Conservation (phyloP, 306 rosid genomes). For the Acmispon strigosus region DNA sequence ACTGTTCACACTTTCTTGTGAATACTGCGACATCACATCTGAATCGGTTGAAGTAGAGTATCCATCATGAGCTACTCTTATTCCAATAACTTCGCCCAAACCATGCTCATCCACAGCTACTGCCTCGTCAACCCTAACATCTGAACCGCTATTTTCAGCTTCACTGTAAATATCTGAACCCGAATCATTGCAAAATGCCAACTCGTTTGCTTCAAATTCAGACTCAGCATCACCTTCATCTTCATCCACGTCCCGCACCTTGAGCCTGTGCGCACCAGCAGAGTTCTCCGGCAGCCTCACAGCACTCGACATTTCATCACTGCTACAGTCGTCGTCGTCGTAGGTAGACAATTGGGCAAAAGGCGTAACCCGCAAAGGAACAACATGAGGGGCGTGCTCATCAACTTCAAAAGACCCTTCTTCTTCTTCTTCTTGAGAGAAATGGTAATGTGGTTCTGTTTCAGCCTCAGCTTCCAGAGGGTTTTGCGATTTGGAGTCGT, state of each 20-base stretch:
- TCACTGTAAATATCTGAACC: neutral
- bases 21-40: conserved; percentile 3
- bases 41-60: neutral
- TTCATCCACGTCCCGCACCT: neutral
- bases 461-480: conserved; percentile 14
- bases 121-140: neutral
- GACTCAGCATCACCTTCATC: conserved; percentile 13
- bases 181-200: neutral
- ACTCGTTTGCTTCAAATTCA: neutral
- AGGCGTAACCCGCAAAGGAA: conserved; percentile 34
- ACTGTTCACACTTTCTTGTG: neutral
- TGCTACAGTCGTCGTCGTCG: conserved; percentile 21
- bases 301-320: conserved; percentile 4
- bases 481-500: conserved; percentile 22
- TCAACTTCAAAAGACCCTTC: conserved; percentile 2
- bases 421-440: conserved; percentile 6
- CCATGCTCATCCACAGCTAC: conserved; percentile 9
- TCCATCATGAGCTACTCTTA: conserved; percentile 12
- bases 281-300: conserved; percentile 16
- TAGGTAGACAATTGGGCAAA: conserved; percentile 50
- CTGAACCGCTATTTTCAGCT: neutral
- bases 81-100: conserved; percentile 9
- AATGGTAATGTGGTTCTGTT: neutral
- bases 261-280: conserved; percentile 23
- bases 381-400: neutral